Conservation (phyloP, 2,329 filamentous ascomycete genomes). For the Trichoderma sp. region DNA sequence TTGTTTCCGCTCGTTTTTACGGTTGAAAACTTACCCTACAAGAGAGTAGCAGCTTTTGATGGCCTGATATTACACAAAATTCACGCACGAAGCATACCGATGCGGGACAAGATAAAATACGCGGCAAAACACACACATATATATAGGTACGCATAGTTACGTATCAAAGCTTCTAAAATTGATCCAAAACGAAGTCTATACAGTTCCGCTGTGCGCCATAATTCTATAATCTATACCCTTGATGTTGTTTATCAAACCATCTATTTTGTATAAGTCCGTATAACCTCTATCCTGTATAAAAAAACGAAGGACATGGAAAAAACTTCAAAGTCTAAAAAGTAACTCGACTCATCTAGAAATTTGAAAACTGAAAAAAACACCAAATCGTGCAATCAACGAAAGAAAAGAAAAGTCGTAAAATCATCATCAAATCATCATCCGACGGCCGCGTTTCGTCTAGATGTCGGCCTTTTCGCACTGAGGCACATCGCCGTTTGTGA, state of each 20-base stretch:
- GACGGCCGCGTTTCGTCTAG: background rate
- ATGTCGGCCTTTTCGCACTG: constrained; percentile 50
- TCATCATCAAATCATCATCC: background rate
- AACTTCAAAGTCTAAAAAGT: constrained; percentile 6
- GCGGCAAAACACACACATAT: background rate
- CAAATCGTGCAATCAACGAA: background rate
- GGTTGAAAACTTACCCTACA: background rate
- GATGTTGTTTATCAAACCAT: background rate
- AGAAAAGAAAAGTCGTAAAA: background rate
- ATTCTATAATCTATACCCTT: background rate
- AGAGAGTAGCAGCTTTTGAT: background rate
- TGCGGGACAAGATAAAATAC: background rate
- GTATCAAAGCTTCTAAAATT: background rate
- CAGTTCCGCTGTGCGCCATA: background rate
- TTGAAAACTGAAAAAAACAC: background rate
- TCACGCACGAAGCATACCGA: background rate
- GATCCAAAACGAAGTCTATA: background rate
- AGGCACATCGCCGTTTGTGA: constrained; percentile 75
- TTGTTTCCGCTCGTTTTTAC: background rate
- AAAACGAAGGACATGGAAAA: constrained; percentile 10
- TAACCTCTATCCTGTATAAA: constrained; percentile 2
- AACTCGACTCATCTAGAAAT: background rate
- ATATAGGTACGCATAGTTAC: background rate
- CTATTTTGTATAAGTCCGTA: background rate
- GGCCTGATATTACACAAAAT: background rate